Evolutionary conservation across 2,329 filamentous ascomycete genomes (phyloP).

Genomic region (Zasmidium angulare): DNA sequence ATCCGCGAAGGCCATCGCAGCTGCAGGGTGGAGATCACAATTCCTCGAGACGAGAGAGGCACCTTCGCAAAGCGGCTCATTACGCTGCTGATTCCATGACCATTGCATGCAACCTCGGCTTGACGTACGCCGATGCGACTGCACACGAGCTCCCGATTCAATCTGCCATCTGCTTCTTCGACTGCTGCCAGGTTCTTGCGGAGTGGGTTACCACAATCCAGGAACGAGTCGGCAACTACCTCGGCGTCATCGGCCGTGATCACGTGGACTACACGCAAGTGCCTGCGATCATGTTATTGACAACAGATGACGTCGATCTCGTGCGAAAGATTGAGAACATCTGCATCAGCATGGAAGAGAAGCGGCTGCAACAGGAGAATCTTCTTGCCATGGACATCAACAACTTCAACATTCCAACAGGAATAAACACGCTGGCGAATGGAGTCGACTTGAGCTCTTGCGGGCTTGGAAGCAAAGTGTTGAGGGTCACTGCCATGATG

Average conservation of each 20-base stretch:
- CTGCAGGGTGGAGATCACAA: conserved; percentile 20
- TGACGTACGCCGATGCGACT: conserved; percentile 80
- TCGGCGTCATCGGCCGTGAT: conserved; percentile 83
- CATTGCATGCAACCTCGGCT: conserved; percentile 82
- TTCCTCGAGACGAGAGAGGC: conserved; percentile 75
- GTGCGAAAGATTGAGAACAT: conserved; percentile 80
- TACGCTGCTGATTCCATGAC: conserved; percentile 89
- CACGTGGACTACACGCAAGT: conserved; percentile 76
- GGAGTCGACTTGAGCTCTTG: conserved; percentile 52
- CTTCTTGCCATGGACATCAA: conserved; percentile 52
- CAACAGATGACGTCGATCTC: conserved; percentile 87
- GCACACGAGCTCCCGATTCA: conserved; percentile 85
- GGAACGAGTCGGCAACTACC: conserved; percentile 84
- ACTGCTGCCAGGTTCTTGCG: conserved; percentile 88
- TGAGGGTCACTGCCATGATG: conserved; percentile 82
- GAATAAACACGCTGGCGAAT: conserved; percentile 41
- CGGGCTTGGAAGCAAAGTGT: conserved; percentile 80
- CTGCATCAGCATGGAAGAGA: conserved; percentile 72
- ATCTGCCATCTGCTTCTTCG: conserved; percentile 87
- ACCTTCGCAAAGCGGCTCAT: conserved; percentile 89
- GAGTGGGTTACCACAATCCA: conserved; percentile 94
- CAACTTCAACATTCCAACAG: conserved; percentile 44
- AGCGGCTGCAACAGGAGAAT: conserved; percentile 60
- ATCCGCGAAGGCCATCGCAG: conserved; percentile 27
- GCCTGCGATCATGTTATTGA: conserved; percentile 83